phyloP scores from a whole-genome alignment of 2,329 filamentous ascomycete genomes.

The Tympanopsis confertula region DNA sequence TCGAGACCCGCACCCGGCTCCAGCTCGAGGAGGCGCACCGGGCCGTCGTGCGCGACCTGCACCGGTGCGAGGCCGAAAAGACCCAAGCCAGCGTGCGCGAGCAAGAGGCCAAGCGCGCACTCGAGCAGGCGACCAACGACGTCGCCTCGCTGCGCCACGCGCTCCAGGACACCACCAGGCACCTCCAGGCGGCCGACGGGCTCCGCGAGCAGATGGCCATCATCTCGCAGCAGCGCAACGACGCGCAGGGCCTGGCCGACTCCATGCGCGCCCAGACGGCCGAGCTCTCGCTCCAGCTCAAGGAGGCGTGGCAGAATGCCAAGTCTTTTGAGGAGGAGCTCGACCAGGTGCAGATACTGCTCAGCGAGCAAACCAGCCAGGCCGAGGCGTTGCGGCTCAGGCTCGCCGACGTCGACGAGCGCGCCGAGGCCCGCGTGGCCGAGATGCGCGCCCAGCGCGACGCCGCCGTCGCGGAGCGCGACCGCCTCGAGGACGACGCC shows the following conservation, averaged over 20 bases:
- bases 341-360: conserved; percentile 72
- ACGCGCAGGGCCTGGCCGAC: conserved; percentile 71
- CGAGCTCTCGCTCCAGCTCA: conserved; percentile 82
- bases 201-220: conserved; percentile 72
- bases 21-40: conserved; percentile 72
- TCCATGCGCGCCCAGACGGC: conserved; percentile 89
- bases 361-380: conserved; percentile 80
- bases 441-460: conserved; percentile 87
- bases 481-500: conserved; percentile 83
- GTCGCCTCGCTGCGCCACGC: conserved; percentile 51
- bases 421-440: conserved; percentile 68
- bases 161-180: conserved; percentile 49
- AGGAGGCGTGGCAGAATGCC: conserved; percentile 70
- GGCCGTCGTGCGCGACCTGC: conserved; percentile 63
- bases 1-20: conserved; percentile 60
- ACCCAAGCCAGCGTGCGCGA: conserved; percentile 63
- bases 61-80: conserved; percentile 67
- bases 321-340: conserved; percentile 89
- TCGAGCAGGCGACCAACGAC: conserved; percentile 64
- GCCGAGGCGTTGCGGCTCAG: conserved; percentile 88
- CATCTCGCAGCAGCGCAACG: conserved; percentile 75
- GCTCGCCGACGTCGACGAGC: conserved; percentile 73
- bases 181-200: conserved; percentile 54
- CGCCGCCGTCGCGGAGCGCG: conserved; percentile 81
- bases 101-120: conserved; percentile 60